These are phyloP conservation scores for Thalassia testudinum DNA, from an alignment of 116 monocot genomes.

Conservation along the genomic window DNA sequence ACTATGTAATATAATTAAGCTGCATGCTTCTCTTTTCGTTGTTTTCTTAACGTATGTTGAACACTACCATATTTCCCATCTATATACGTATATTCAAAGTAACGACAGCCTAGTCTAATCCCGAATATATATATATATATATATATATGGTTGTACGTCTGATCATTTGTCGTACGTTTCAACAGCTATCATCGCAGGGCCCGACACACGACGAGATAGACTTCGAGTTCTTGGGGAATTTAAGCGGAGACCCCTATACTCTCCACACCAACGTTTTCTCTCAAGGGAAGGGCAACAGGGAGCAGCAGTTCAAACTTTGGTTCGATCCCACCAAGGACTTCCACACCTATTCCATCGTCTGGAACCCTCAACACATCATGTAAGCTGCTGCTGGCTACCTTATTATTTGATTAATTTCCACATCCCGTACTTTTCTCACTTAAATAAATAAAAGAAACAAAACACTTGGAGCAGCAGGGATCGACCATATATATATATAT, in stretches of 20 bases:
- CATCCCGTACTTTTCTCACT: no score
- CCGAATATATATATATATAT: not conserved
- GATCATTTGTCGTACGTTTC: not conserved
- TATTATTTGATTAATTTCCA: not conserved
- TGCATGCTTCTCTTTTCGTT: slow-evolving; percentile 2
- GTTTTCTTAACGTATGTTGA: slow-evolving; percentile 2
- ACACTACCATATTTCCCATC: slow-evolving; percentile 7
- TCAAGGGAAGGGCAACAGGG: slow-evolving; percentile 31
- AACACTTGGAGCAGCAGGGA: slow-evolving; percentile 30
- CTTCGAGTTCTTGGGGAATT: slow-evolving; percentile 41
- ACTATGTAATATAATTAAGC: slow-evolving; percentile 22
- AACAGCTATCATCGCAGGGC: slow-evolving; percentile 28
- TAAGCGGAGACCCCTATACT: slow-evolving; percentile 34
- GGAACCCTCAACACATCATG: slow-evolving; percentile 36
- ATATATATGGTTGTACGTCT: no score
- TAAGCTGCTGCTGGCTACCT: slow-evolving; percentile 11
- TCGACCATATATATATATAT: no score
- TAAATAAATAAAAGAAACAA: no score
- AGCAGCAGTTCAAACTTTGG: slow-evolving; percentile 44
- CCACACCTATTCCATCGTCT: slow-evolving; percentile 42
- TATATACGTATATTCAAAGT: not conserved
- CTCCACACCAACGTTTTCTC: slow-evolving; percentile 42
- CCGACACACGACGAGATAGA: slow-evolving; percentile 39
- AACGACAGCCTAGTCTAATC: not conserved
- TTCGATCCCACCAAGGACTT: slow-evolving; percentile 33